These are phyloP conservation scores for Beauveria brongniartii DNA, from an alignment of 2,329 filamentous ascomycete genomes.

Conservation along the genomic window DNA sequence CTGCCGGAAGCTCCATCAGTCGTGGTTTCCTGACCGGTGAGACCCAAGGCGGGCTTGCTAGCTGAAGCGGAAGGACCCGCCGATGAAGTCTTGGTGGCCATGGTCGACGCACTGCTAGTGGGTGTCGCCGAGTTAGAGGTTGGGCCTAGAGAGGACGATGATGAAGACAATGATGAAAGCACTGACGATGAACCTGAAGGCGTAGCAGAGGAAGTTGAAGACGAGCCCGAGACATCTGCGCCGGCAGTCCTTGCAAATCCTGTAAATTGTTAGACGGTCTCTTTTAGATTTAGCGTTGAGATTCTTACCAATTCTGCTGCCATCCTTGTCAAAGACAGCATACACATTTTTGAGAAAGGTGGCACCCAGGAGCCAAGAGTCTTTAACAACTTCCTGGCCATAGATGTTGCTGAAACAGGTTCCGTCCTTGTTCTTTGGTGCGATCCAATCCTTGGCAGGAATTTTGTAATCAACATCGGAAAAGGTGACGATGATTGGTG, in stretches of 20 bases:
- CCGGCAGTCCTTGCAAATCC: conserved; percentile 10
- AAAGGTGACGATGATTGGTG: conserved; percentile 57
- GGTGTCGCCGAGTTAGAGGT: conserved; percentile 8
- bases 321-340: conserved; percentile 70
- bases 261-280: background rate
- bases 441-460: conserved; percentile 63
- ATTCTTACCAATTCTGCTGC: conserved; percentile 50
- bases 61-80: conserved; percentile 6
- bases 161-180: conserved; percentile 5
- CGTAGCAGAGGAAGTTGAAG: background rate
- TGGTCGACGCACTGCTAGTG: conserved; percentile 5
- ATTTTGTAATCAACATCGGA: conserved; percentile 59
- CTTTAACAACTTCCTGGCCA: conserved; percentile 57
- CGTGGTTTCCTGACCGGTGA: conserved; percentile 17
- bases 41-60: conserved; percentile 12
- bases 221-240: conserved; percentile 1
- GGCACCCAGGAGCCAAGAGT: conserved; percentile 74
- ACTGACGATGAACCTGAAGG: conserved; percentile 9
- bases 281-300: background rate
- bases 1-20: background rate
- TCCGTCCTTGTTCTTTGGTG: conserved; percentile 33
- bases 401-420: conserved; percentile 66
- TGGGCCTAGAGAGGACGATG: background rate
- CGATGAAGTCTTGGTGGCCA: background rate
- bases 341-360: conserved; percentile 89